These are phyloP conservation scores for Zygosaccharomyces rouxii DNA, from an alignment of 805 yeast species.

Conservation along the genomic window DNA sequence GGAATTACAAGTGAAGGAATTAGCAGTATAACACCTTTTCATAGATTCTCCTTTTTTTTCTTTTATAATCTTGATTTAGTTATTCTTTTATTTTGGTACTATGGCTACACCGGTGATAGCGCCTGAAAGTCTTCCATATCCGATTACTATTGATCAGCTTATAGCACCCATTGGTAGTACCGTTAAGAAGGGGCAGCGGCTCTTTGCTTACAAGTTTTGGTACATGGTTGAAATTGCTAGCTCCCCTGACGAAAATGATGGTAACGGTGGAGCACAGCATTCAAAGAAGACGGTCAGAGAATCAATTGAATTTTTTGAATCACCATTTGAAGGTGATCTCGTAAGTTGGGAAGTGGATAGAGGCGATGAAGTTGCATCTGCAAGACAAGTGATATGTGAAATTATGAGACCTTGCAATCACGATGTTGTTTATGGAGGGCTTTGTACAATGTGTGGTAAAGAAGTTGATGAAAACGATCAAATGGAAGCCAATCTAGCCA, in stretches of 20 bases:
- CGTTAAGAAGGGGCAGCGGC: constrained; percentile 37
- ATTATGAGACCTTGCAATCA: constrained; percentile 85
- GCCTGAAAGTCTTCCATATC: constrained; percentile 36
- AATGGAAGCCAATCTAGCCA: constrained; percentile 49
- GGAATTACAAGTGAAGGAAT: too few relatives aligned
- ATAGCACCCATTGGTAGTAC: constrained; percentile 31
- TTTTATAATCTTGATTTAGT: background rate
- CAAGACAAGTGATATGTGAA: constrained; percentile 47
- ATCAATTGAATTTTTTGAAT: constrained; percentile 70
- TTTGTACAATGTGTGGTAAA: constrained; percentile 90
- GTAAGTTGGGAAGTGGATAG: constrained; percentile 44
- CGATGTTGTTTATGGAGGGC: constrained; percentile 88
- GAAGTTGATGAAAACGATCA: constrained; percentile 75
- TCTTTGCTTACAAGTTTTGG: constrained; percentile 45
- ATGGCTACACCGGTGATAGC: constrained; percentile 27
- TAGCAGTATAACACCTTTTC: too few relatives aligned
- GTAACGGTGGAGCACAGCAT: constrained; percentile 8
- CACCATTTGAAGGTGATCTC: constrained; percentile 74
- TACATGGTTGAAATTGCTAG: constrained; percentile 38
- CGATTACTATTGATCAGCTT: constrained; percentile 37
- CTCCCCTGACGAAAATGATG: constrained; percentile 22
- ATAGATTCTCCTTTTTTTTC: background rate
- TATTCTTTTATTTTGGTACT: background rate
- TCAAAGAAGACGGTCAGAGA: constrained; percentile 46
- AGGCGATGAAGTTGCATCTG: constrained; percentile 54